Percentiles rank a stretch among this genome's conserved stretches.
phyloP scores from a whole-genome alignment of 805 yeast species.

The Blastobotrys terrestris region DNA sequence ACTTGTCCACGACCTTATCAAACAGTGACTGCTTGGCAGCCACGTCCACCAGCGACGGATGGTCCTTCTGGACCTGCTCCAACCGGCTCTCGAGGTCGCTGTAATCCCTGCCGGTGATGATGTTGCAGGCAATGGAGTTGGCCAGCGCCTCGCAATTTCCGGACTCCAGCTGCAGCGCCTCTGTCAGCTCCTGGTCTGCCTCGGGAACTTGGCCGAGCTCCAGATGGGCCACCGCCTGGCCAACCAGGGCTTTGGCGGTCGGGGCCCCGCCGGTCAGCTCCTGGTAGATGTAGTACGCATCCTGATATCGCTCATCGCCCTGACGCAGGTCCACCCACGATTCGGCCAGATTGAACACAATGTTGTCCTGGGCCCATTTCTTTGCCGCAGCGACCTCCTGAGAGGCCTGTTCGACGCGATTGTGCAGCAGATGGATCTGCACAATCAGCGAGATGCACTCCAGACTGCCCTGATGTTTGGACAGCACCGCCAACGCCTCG shows the following conservation, averaged over 20 bases:
- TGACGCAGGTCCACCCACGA: slow-evolving; percentile 55
- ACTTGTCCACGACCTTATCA: slow-evolving; percentile 48
- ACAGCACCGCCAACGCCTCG: slow-evolving; percentile 37
- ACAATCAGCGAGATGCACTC: slow-evolving; percentile 33
- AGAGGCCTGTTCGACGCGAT: slow-evolving; percentile 41
- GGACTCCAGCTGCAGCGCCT: slow-evolving; percentile 38
- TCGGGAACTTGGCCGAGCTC: too few relatives aligned
- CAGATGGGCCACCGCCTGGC: slow-evolving; percentile 65
- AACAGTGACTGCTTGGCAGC: slow-evolving; percentile 58
- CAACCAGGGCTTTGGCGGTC: slow-evolving; percentile 47
- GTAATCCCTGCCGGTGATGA: slow-evolving; percentile 44
- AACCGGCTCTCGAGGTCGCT: slow-evolving; percentile 43
- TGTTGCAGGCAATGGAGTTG: slow-evolving; percentile 57
- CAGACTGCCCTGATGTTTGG: slow-evolving; percentile 35
- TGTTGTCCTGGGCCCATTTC: slow-evolving; percentile 58
- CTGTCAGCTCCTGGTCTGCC: slow-evolving; percentile 50
- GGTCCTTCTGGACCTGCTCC: slow-evolving; percentile 44
- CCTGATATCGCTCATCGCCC: slow-evolving; percentile 33
- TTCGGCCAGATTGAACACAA: slow-evolving; percentile 72
- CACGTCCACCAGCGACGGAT: slow-evolving; percentile 52
- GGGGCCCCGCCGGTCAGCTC: slow-evolving; percentile 59
- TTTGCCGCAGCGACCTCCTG: slow-evolving; percentile 41
- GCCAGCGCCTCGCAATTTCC: slow-evolving; percentile 42
- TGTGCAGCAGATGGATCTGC: slow-evolving; percentile 36
- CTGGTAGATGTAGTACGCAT: slow-evolving; percentile 47